Evolutionary conservation across 257 asterid species (phyloP), one percentile per base, ranked within the genome.

Genomic region (Solanum medicagineum): DNA sequence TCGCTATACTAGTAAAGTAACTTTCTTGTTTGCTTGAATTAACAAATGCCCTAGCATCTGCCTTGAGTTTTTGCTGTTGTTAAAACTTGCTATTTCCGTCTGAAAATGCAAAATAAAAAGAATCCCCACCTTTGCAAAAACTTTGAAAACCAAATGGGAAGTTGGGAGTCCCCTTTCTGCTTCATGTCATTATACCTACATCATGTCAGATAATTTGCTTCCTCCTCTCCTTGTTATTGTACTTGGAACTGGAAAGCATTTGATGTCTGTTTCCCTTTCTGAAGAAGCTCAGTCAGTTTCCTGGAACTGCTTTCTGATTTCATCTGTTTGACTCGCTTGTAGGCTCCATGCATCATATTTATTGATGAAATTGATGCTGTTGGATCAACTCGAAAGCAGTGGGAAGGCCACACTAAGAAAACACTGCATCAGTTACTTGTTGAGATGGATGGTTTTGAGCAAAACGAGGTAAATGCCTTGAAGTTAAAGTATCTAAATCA

Each of bases 371-470:
- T 96, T 86, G 99, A 96, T 92, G 98, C 98, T 63, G 93, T 96
- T 87, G 99, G 98, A 85, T 96, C 99, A 80, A 96, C 99, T 70
- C 92, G 99, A 60, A 96, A 93, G 95, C 99, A 95, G 87, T 96
- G 97, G 95, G 99, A 96, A 92, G 99, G 99, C 80, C 99, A 96
- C 85, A 95, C 98, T 20, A 96, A 96, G 94, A 96, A 96, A 90
- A 96, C 99, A 20, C 87, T 96, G 85, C 99, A 96, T 89, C 99
- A 96, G 57, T 88, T 96, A 82, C 99, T 95, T 12, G 98, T 96
- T 53, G 99, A 96, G 92, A 95, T 96, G 99, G 98, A 96, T 91
- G 99, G 99, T 73, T 96, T 95, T 90, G 98, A 96, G 89, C 99
- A 96, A 89, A 96, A 96, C 88, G 98, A 95, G 97, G 99, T 96